Evolutionary conservation across 2,329 filamentous ascomycete genomes (phyloP).

Genomic region (Nannizzia gypsea): DNA sequence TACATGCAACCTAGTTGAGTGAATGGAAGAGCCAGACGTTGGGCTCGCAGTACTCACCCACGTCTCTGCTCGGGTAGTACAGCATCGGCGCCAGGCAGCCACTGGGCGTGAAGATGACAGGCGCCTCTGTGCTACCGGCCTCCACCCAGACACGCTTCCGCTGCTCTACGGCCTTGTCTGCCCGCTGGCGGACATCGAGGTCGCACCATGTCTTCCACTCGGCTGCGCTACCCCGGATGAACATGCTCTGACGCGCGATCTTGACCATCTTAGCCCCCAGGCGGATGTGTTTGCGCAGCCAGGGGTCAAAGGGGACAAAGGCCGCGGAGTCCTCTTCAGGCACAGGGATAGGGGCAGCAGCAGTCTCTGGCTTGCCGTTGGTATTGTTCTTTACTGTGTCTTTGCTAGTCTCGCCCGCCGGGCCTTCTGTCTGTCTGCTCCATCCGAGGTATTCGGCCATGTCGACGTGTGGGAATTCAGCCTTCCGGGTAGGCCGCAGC

Average conservation of each 20-base stretch:
- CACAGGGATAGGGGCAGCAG: no score
- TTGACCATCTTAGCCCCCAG: not conserved
- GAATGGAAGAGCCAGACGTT: conserved; percentile 1
- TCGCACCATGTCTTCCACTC: not conserved
- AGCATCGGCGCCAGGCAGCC: not conserved
- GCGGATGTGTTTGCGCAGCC: conserved; percentile 1
- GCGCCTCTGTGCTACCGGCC: not conserved
- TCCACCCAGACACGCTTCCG: not conserved
- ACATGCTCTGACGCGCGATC: not conserved
- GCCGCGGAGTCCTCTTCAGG: not conserved
- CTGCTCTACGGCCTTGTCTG: not conserved
- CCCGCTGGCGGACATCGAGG: not conserved
- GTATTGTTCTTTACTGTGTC: not conserved
- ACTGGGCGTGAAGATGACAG: not conserved
- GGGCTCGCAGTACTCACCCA: not conserved
- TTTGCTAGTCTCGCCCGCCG: not conserved
- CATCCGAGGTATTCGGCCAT: not conserved
- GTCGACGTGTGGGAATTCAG: not conserved
- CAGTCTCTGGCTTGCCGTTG: not conserved
- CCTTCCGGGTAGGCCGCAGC: not conserved
- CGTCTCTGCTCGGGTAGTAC: not conserved
- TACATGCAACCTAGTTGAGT: not conserved
- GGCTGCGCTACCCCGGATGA: not conserved
- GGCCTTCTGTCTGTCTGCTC: not conserved
- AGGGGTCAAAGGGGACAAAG: not conserved